Evolutionary conservation across 1,284 basidiomycete genomes (phyloP), one percentile per base, ranked within the genome.

Genomic region (Malassezia restricta): DNA sequence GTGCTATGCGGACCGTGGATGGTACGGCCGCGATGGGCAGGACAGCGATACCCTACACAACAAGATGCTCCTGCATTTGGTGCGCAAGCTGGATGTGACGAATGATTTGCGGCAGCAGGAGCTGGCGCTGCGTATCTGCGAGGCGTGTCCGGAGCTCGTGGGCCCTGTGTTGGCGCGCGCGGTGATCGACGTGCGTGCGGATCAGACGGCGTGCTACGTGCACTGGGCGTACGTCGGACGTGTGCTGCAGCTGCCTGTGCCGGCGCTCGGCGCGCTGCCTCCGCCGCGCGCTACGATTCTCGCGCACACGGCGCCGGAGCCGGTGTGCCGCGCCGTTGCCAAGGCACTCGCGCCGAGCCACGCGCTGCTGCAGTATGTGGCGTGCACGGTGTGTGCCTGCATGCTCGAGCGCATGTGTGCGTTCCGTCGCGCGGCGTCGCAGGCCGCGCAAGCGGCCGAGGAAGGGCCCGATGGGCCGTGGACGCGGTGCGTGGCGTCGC

Each of bases 31-130:
- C n/a, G 30, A 52, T 5, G 65, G 42, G 61, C 20, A 24, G 20
- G 68, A 46, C 40, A 55, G 20, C n/a, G 24, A 49, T 24, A 3
- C 15, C 27, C n/a, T 91, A 27, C 81, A 90, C 75, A 94, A 95
- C 75, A 85, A 86, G 64, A 85, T 91, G 7, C 76, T 94, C 1
- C 78, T 81, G 0, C 86, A 86, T 52, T 75, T 91, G 11, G 66
- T 92, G 14, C 82, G 83, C 60, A 77, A 77, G 1, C 76, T 92
- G 15, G 83, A 84, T 58, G 83, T 85, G 5, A 85, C 85, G 49
- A 86, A 91, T 62, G 88, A 91, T 63, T 76, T 82, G 8, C 79
- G 85, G n/a, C 83, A 88, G 57, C 87, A 87, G 63, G 86, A 88
- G 58, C 78, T 94, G 40, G 84, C 83, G 0, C 72, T 87, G 40